Evolutionary conservation across 2,329 filamentous ascomycete genomes (phyloP).

Genomic region (Coniosporium tulheliwenetii): DNA sequence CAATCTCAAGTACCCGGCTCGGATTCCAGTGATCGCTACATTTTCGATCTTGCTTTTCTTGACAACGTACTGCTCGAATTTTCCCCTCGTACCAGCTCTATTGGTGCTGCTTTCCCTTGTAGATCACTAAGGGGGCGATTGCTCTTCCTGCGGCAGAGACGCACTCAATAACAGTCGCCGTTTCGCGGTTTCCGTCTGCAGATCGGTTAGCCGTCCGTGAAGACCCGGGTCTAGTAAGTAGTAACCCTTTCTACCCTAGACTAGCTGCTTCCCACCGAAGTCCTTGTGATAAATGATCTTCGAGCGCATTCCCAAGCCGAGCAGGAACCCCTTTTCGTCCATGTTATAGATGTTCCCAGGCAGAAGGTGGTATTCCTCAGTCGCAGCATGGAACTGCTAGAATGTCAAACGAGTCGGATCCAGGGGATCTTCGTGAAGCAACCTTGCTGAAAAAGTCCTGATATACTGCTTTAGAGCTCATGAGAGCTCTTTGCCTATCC

Average conservation of each 20-base stretch:
- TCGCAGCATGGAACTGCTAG: not conserved
- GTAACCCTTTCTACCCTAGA: not conserved
- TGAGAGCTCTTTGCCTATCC: not conserved
- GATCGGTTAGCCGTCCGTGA: not conserved
- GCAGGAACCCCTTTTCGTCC: too few species aligned
- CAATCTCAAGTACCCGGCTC: too few species aligned
- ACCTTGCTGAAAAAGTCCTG: not conserved
- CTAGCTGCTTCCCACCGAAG: not conserved
- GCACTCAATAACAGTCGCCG: not conserved
- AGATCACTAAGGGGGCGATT: not conserved
- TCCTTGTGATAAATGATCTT: not conserved
- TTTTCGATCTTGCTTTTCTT: too few species aligned
- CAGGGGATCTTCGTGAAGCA: not conserved
- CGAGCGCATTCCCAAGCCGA: conserved; percentile 4
- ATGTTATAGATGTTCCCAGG: conserved; percentile 20
- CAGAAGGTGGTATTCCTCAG: conserved; percentile 5
- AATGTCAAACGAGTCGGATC: not conserved
- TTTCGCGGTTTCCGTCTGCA: not conserved
- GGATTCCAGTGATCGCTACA: too few species aligned
- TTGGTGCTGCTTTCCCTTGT: not conserved
- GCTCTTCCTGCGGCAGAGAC: not conserved
- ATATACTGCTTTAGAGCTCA: not conserved
- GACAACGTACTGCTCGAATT: too few species aligned
- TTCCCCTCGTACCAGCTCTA: not conserved
- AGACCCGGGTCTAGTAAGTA: too few species aligned